Percentiles rank a stretch among this genome's conserved stretches.
These are phyloP conservation scores for Leishmania aethiopica DNA, from an alignment of 208 protist species.

Conservation along the genomic window DNA sequence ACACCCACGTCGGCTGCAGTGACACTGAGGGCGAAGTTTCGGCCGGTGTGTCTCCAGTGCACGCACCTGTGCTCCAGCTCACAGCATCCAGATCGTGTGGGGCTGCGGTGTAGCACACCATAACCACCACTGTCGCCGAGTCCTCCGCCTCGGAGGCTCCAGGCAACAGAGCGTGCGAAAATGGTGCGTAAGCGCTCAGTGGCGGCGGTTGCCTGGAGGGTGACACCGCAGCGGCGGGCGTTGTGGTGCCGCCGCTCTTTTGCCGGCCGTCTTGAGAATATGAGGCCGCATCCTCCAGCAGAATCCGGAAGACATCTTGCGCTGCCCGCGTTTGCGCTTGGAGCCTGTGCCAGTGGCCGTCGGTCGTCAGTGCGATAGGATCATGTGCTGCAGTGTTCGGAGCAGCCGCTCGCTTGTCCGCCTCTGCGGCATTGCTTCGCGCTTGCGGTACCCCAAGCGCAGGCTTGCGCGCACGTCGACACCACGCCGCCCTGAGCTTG, in stretches of 20 bases:
- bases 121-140: background rate
- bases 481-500: background rate
- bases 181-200: background rate
- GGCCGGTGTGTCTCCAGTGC: background rate
- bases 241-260: background rate
- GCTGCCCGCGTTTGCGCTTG: background rate
- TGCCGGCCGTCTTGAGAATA: background rate
- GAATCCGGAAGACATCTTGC: background rate
- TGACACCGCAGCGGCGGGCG: background rate
- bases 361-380: background rate
- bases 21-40: background rate
- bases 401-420: background rate
- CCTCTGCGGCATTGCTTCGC: background rate
- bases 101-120: background rate
- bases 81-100: background rate
- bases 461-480: background rate
- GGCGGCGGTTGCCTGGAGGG: background rate
- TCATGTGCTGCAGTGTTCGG: background rate
- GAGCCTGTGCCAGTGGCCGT: conserved; percentile 2
- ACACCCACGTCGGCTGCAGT: conserved; percentile 12
- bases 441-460: background rate
- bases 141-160: background rate
- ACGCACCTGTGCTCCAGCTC: background rate
- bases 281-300: background rate
- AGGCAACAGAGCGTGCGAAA: background rate